Conservation (phyloP, 192 early-diverging fungal genomes). For the Dissophora ornata region DNA sequence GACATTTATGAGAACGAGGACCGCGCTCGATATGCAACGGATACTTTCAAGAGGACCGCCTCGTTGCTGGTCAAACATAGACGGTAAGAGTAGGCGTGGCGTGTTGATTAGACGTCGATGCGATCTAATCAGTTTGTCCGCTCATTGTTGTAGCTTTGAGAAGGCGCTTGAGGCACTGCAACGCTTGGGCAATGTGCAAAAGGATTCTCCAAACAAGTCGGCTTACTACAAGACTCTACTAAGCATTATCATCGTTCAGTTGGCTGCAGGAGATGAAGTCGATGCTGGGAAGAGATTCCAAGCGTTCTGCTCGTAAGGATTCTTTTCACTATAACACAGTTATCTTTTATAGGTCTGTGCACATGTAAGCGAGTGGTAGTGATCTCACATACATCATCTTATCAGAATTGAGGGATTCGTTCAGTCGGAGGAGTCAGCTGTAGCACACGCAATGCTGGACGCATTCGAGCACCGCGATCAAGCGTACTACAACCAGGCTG, state of each 20-base stretch:
- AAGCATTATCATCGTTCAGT: slow-evolving; percentile 69
- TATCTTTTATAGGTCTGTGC: no score
- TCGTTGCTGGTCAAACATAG: slow-evolving; percentile 65
- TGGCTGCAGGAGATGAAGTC: slow-evolving; percentile 76
- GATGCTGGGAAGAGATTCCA: slow-evolving; percentile 73
- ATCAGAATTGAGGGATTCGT: slow-evolving; percentile 67
- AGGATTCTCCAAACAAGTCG: slow-evolving; percentile 64
- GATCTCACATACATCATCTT: no score
- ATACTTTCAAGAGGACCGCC: slow-evolving; percentile 75
- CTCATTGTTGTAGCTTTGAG: slow-evolving; percentile 57
- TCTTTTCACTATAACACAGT: not conserved
- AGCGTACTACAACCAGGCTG: slow-evolving; percentile 60
- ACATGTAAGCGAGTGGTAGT: no score
- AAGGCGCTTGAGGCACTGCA: slow-evolving; percentile 70
- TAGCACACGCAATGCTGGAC: slow-evolving; percentile 66
- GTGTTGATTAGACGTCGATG: no score
- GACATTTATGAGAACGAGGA: slow-evolving; percentile 82
- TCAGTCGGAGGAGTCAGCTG: slow-evolving; percentile 70
- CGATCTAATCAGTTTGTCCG: no score
- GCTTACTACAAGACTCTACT: slow-evolving; percentile 73
- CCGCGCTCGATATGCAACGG: slow-evolving; percentile 71
- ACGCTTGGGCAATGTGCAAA: slow-evolving; percentile 60
- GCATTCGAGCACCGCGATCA: slow-evolving; percentile 78
- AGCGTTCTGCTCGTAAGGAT: slow-evolving; percentile 64
- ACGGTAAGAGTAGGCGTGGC: slow-evolving; percentile 65